Percentiles rank a stretch among this genome's conserved stretches.
Evolutionary conservation across 1,284 basidiomycete species (phyloP).

Genomic region (Puccinia horiana): DNA sequence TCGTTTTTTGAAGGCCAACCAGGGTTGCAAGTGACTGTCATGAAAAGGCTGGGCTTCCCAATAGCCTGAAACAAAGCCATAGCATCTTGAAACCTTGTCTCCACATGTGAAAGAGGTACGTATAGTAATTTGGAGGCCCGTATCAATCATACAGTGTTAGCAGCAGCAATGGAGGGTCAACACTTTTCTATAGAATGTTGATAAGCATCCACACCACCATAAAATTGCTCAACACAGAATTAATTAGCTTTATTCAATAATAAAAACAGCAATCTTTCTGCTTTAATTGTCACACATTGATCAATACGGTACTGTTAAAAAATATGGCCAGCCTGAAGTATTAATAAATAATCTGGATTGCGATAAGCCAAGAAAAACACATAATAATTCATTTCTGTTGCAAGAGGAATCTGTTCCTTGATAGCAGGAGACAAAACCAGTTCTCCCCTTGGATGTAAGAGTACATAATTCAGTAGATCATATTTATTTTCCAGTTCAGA

Average conservation of each 20-base stretch:
- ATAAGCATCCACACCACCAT: not conserved
- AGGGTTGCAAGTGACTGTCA: slow-evolving; percentile 61
- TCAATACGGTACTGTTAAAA: not conserved
- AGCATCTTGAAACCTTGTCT: slow-evolving; percentile 59
- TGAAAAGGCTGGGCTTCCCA: slow-evolving; percentile 60
- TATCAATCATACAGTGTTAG: too few species aligned
- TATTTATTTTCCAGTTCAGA: not conserved
- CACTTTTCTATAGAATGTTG: too few species aligned
- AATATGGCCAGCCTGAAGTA: not conserved
- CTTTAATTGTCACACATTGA: not conserved
- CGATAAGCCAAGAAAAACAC: not conserved
- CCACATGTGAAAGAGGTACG: slow-evolving; percentile 59
- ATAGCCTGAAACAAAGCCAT: slow-evolving; percentile 57
- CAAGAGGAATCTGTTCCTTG: not conserved
- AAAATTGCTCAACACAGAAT: not conserved
- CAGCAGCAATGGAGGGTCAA: too few species aligned
- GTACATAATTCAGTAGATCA: not conserved
- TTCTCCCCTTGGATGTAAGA: slow-evolving; percentile 9
- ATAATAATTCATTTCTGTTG: not conserved
- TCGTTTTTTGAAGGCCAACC: too few species aligned
- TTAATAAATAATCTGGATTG: not conserved
- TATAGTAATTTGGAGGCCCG: too few species aligned
- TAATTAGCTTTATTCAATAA: not conserved
- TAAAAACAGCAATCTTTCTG: not conserved
- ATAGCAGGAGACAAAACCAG: not conserved